A percentile compares a stretch with the other conserved stretches of the same genome.
phyloP scores from a whole-genome alignment of 192 early-diverging fungal genomes.

The Thoreauomyces humboldtii region DNA sequence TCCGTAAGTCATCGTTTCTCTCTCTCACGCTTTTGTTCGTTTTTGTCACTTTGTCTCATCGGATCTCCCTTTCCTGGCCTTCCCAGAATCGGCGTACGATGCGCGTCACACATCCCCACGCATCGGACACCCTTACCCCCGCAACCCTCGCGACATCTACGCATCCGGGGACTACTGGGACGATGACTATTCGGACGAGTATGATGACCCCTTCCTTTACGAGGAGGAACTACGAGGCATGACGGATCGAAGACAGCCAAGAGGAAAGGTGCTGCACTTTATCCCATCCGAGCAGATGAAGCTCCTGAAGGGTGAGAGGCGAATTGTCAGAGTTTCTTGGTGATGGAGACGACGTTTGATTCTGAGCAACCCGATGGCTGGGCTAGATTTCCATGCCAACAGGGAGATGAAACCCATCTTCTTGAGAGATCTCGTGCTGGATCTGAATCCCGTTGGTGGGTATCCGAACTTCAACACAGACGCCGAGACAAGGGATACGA shows the following conservation, averaged over 20 bases:
- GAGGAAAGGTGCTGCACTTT: constrained; percentile 51
- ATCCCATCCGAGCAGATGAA: constrained; percentile 58
- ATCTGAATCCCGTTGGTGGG: constrained; percentile 23
- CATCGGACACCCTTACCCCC: background rate
- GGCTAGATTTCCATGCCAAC: constrained; percentile 46
- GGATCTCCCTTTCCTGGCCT: too few species aligned
- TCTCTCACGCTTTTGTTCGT: too few species aligned
- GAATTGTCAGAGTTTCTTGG: background rate
- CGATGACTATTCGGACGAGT: constrained; percentile 3
- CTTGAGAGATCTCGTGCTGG: constrained; percentile 37
- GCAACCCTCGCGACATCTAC: constrained; percentile 7
- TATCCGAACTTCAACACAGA: constrained; percentile 44
- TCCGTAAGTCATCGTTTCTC: too few species aligned
- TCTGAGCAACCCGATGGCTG: background rate
- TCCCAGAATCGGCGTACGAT: constrained; percentile 1
- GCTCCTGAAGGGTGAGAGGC: constrained; percentile 48
- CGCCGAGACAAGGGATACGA: constrained; percentile 24
- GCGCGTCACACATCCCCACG: background rate
- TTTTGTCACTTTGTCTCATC: too few species aligned
- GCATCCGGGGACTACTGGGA: background rate
- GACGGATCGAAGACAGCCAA: constrained; percentile 5
- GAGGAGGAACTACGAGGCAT: constrained; percentile 17
- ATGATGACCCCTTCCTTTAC: constrained; percentile 17
- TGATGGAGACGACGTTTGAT: background rate
- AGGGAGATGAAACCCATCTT: constrained; percentile 53